Evolutionary conservation across 768 basidiomycete genomes (phyloP).

Genomic region (Boletus rubescentipes): DNA sequence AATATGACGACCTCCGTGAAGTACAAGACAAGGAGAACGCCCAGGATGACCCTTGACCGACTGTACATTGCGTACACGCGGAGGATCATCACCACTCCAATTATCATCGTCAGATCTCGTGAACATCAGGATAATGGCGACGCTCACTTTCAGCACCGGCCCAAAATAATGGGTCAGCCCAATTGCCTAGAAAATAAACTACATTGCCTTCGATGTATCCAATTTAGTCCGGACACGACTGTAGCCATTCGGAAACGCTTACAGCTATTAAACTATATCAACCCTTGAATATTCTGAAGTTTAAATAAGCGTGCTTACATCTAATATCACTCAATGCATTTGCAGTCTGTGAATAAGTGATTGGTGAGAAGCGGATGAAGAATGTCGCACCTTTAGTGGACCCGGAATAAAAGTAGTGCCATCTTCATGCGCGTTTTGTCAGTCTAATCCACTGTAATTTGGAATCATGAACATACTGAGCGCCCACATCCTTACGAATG

Average conservation of each 20-base stretch:
- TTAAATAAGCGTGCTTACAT: not conserved
- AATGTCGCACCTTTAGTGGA: not conserved
- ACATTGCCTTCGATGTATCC: not conserved
- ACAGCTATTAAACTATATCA: not conserved
- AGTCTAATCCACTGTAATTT: no score
- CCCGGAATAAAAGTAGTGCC: not conserved
- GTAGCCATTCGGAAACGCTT: not conserved
- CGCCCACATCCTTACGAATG: not conserved
- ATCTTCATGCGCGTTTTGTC: not conserved
- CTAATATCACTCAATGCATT: not conserved
- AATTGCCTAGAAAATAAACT: not conserved
- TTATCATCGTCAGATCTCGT: no score
- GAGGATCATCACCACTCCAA: not conserved
- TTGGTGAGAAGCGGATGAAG: no score
- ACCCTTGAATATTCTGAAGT: no score
- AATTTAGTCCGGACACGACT: not conserved
- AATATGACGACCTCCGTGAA: not conserved
- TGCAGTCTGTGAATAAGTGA: not conserved
- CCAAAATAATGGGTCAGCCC: not conserved
- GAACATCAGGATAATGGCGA: no score
- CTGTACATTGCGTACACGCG: not conserved
- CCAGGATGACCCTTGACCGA: not conserved
- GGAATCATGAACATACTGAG: no score
- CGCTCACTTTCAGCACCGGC: not conserved
- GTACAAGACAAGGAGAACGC: not conserved